A percentile compares a stretch with the other conserved stretches of the same genome.
Conservation (phyloP, 2,329 filamentous ascomycete species). For the Alternaria consortialis region DNA sequence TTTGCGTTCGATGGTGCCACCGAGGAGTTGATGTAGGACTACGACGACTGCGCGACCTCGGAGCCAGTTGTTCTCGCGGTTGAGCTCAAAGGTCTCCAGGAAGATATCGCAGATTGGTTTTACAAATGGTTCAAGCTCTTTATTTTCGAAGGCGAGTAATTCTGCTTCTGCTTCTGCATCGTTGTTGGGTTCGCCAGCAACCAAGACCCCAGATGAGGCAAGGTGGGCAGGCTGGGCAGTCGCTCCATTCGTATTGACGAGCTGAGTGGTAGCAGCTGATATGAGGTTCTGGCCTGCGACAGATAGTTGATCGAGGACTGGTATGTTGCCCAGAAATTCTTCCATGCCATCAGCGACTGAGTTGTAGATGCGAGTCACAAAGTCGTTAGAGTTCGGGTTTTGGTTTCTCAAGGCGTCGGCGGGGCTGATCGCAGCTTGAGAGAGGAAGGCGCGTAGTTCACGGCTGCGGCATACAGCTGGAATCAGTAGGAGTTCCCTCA, state of each 20-base stretch:
- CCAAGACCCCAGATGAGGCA: constrained; percentile 43
- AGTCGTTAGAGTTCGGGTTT: constrained; percentile 69
- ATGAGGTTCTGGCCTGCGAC: constrained; percentile 91
- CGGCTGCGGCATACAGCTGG: constrained; percentile 94
- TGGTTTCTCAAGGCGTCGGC: constrained; percentile 70
- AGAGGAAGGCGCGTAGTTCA: constrained; percentile 90
- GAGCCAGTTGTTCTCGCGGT: constrained; percentile 96
- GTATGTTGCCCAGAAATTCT: constrained; percentile 94
- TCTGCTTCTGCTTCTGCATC: constrained; percentile 88
- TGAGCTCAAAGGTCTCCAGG: constrained; percentile 92
- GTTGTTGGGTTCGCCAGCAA: constrained; percentile 58
- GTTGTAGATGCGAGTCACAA: constrained; percentile 94
- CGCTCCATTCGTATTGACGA: constrained; percentile 49
- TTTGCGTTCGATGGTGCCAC: constrained; percentile 95
- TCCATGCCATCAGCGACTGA: constrained; percentile 98
- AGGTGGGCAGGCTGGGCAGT: constrained; percentile 24
- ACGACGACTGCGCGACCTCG: constrained; percentile 95
- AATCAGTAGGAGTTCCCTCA: constrained; percentile 79
- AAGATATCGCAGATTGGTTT: constrained; percentile 99
- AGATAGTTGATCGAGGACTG: constrained; percentile 92
- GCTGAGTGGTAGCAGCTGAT: constrained; percentile 70
- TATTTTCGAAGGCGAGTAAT: constrained; percentile 84
- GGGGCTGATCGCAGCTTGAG: constrained; percentile 80
- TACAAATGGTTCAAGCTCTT: constrained; percentile 89
- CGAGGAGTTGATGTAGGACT: constrained; percentile 92